Evolutionary conservation across 169 alveolate species (phyloP), one percentile per base, ranked within the genome.

Genomic region (Plasmodium falciparum): DNA sequence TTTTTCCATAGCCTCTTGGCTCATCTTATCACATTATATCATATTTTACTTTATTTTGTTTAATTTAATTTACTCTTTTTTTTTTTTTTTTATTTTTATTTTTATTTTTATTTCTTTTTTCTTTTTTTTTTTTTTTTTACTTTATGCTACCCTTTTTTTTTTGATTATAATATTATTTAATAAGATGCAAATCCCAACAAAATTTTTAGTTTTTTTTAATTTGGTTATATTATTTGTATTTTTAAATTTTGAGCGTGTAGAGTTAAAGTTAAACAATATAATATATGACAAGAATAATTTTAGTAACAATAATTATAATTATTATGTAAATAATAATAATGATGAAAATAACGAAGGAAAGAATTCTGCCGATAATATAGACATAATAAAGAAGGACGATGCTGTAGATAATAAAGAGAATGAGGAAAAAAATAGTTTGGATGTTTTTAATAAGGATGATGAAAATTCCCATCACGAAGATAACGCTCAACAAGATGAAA

Each of bases 191-290:
- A 13, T 65, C 24, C 67, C 45, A 7, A 66, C 39, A 13, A 76
- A 65, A 13, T 24, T 69, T n/a, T 1, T 59, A 26, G 2, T 61
- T 8, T 7, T 78, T 78, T 11, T 78, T 78, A 49, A 78, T 59
- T 15, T 17, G 11, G 26, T 78, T 0, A 7, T 78, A 11, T 5
- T 78, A 49, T 65, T 65, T 54, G 61, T 26, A 66, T 78, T 65
- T 59, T 47, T 78, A 78, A 22, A 78, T 66, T 47, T 66, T 63
- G 72, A 78, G 26, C 12, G 59, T n/a, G 89, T 70, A 11, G 78
- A 78, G 13, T 65, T 61, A 3, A 78, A 78, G 17, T n/a, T 78
- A 52, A 78, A 78, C 29, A 63, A 29, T 50, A 13, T 78, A 1
- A 20, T 20, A 0, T n/a, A 49, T 4, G 70, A 78, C 56, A 58